These are phyloP conservation scores for Bertia moriformis DNA, from an alignment of 2,329 filamentous ascomycete genomes.

Conservation along the genomic window DNA sequence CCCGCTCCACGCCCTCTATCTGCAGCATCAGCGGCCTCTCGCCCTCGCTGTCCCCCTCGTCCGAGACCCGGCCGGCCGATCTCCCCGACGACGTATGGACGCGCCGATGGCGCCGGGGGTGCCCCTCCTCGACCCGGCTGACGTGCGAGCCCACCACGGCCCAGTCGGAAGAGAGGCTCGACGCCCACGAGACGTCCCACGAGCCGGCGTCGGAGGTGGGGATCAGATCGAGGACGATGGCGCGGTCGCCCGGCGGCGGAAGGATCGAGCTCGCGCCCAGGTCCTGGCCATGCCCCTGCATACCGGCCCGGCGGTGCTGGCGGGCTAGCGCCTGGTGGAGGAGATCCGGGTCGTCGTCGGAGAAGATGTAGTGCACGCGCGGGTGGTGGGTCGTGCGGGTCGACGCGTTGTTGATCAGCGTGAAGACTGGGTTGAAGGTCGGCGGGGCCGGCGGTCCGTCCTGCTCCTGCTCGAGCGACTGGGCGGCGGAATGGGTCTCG, in stretches of 20 bases:
- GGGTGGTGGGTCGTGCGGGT: constrained; percentile 68
- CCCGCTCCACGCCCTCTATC: constrained; percentile 37
- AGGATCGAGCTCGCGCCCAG: constrained; percentile 8
- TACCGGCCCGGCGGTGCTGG: constrained; percentile 20
- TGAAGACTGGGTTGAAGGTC: constrained; percentile 71
- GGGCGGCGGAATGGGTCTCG: not conserved
- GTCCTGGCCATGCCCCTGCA: too few relatives aligned
- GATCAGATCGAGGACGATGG: constrained; percentile 40
- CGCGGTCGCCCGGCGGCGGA: constrained; percentile 19
- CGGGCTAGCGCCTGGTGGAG: constrained; percentile 50
- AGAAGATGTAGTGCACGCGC: constrained; percentile 80
- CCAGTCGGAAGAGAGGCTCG: constrained; percentile 64
- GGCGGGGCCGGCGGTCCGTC: constrained; percentile 22
- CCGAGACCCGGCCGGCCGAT: constrained; percentile 8
- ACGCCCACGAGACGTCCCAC: constrained; percentile 49
- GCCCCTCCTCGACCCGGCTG: constrained; percentile 23
- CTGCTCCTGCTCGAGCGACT: constrained; percentile 6
- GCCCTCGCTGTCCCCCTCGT: constrained; percentile 6
- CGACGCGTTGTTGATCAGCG: constrained; percentile 64
- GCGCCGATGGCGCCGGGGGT: constrained; percentile 10
- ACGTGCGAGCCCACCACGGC: constrained; percentile 32
- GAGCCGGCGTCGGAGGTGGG: constrained; percentile 21
- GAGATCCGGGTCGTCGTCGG: constrained; percentile 72
- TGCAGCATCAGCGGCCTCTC: constrained; percentile 40
- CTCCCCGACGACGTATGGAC: too few relatives aligned